phyloP scores from a whole-genome alignment of 1,284 basidiomycete species.

The Papiliotrema terrestris region DNA sequence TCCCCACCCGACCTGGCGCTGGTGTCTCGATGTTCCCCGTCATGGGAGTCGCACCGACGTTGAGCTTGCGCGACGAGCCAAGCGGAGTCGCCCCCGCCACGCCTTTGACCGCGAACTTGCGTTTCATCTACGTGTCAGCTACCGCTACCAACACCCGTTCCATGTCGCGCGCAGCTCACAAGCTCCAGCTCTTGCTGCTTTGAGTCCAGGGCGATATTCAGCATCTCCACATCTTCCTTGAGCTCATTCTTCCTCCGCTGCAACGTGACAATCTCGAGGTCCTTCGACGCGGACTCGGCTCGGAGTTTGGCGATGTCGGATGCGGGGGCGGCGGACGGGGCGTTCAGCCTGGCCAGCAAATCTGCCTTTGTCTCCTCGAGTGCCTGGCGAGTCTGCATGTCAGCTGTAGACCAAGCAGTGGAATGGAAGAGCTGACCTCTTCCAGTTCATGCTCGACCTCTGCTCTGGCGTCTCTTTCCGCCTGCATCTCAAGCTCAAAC shows the following conservation, averaged over 20 bases:
- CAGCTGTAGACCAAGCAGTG: background rate
- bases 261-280: constrained; percentile 71
- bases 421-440: constrained; percentile 32
- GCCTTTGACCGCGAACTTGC: constrained; percentile 61
- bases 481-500: constrained; percentile 9
- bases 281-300: constrained; percentile 73
- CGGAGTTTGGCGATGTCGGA: constrained; percentile 64
- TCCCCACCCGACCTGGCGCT: background rate
- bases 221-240: constrained; percentile 69
- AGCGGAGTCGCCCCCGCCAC: constrained; percentile 61
- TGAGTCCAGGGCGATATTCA: constrained; percentile 80
- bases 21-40: constrained; percentile 1
- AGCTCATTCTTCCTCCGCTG: constrained; percentile 64
- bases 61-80: constrained; percentile 9
- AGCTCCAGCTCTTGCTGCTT: constrained; percentile 86
- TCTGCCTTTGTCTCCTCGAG: constrained; percentile 5
- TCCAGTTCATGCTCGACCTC: constrained; percentile 31
- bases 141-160: background rate
- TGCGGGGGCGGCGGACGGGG: constrained; percentile 49
- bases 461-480: constrained; percentile 49
- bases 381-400: background rate
- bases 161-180: constrained; percentile 57
- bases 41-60: constrained; percentile 1
- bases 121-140: constrained; percentile 60
- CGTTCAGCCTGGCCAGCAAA: background rate